Evolutionary conservation across 352 stramenopile species (phyloP), one percentile per base, ranked within the genome.

Genomic region (Vaucheria bursata): DNA sequence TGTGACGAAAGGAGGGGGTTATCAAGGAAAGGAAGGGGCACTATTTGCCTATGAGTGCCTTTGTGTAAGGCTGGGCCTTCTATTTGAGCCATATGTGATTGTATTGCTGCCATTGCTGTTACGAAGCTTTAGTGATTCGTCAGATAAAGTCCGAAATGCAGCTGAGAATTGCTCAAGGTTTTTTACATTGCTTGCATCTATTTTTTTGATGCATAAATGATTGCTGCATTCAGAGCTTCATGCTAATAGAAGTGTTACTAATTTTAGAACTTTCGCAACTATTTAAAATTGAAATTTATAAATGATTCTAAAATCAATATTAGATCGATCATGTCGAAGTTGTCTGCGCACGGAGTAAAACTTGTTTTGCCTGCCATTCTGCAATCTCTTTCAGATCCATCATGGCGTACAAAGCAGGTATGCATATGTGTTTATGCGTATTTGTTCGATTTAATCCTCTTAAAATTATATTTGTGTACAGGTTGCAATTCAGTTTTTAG

Each of bases 11-110:
- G 39, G 39, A 50, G 12, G 39, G 5, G 39, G 39, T 50, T 85
- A 77, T 49, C 73, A 81, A 64, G 79, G 36, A 8, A 92, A 93
- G 38, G 89, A 97, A 85, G 94, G 93, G 31, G 88, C 91, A 34
- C 91, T 99, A 80, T 95, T 98, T 80, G 92, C 95, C 38, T 97
- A 99, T 70, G 95, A 99, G 85, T 95, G 95, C 35, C 86, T 99
- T 50, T 98, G 94, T 79, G 87, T 92, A 65, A 88, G 91, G 3
- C 88, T 99, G 0, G 95, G 94, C 25, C 89, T 99, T 70, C 89
- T 99, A 29, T 99, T 99, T 80, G 97, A 99, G 80, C 91, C 92
- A 0, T 97, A 97, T 81, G 88, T 99, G 52, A 99, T 99, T 67
- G 91, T 97, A 4, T 95, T 99, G n/a, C 85, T 99, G 25, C 95